These are phyloP conservation scores for Botrytis cinerea DNA, from an alignment of 2,329 filamentous ascomycete species.

Conservation along the genomic window DNA sequence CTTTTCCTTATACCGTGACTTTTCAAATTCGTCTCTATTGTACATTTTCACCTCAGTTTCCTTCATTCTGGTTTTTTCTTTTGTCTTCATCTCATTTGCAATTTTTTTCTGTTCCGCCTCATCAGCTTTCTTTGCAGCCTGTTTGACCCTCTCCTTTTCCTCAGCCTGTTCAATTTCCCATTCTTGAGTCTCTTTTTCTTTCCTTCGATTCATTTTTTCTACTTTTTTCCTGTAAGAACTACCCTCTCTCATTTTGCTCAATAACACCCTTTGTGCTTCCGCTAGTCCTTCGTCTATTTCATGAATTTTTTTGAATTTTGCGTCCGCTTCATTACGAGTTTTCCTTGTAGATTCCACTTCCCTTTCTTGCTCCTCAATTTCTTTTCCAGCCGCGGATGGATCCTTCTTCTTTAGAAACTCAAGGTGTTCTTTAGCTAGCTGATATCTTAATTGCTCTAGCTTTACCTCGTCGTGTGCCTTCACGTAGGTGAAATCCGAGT, in stretches of 20 bases:
- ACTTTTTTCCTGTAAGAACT: neutral
- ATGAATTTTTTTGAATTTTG: accelerated
- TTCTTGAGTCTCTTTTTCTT: neutral
- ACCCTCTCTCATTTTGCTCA: neutral
- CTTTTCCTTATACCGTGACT: neutral
- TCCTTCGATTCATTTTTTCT: neutral
- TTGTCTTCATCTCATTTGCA: neutral
- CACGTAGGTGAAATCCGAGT: neutral
- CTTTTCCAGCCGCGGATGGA: neutral
- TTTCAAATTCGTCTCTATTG: neutral
- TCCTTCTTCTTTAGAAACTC: no score
- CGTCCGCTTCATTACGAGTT: neutral
- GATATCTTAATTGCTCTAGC: neutral
- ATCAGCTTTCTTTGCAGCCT: neutral
- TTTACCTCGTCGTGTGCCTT: accelerated
- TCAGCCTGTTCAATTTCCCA: neutral
- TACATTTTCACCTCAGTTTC: no score
- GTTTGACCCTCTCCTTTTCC: neutral
- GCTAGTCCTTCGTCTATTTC: neutral
- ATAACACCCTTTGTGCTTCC: accelerated
- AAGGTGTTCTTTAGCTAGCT: no score
- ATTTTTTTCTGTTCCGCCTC: neutral
- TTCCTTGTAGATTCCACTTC: accelerated
- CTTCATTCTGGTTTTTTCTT: no score
- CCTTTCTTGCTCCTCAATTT: neutral